A percentile compares a stretch with the other conserved stretches of the same genome.
Evolutionary conservation across 768 basidiomycete species (phyloP).

Genomic region (Tylopilus felleus): DNA sequence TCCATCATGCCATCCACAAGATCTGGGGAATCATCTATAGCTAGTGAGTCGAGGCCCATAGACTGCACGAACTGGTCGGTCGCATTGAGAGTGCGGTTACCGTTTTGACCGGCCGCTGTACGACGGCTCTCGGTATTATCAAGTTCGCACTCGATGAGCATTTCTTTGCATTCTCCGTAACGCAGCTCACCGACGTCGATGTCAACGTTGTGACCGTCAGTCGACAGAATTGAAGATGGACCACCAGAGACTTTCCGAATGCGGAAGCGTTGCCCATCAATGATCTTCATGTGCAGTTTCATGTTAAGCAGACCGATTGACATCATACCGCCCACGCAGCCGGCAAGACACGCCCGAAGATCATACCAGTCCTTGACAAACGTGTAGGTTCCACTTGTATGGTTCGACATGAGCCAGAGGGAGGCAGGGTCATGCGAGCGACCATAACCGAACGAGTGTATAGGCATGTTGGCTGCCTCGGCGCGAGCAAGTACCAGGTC

Average conservation of each 20-base stretch:
- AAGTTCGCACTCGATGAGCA: conserved; percentile 89
- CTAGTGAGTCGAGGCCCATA: conserved; percentile 73
- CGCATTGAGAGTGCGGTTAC: conserved; percentile 53
- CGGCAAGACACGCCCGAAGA: conserved; percentile 86
- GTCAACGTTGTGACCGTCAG: conserved; percentile 94
- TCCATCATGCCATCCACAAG: conserved; percentile 93
- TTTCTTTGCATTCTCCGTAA: conserved; percentile 96
- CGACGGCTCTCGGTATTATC: conserved; percentile 60
- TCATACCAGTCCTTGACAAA: conserved; percentile 99
- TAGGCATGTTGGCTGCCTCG: conserved; percentile 94
- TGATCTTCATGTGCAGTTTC: conserved; percentile 93
- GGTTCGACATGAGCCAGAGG: conserved; percentile 98
- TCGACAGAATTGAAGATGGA: conserved; percentile 77
- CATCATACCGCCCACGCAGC: conserved; percentile 95
- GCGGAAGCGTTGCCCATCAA: conserved; percentile 86
- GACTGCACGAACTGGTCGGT: conserved; percentile 88
- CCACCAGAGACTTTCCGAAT: conserved; percentile 95
- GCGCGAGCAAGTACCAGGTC: conserved; percentile 95
- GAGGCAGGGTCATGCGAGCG: conserved; percentile 96
- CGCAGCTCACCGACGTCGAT: conserved; percentile 92
- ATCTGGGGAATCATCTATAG: conserved; percentile 66
- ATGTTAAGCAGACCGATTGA: conserved; percentile 89
- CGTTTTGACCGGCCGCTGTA: conserved; percentile 6
- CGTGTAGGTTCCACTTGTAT: conserved; percentile 95
- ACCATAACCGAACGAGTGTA: conserved; percentile 96